Evolutionary conservation across 2,329 filamentous ascomycete genomes (phyloP), one percentile per base, ranked within the genome.

Genomic region (Aspergillus quadricinctus): DNA sequence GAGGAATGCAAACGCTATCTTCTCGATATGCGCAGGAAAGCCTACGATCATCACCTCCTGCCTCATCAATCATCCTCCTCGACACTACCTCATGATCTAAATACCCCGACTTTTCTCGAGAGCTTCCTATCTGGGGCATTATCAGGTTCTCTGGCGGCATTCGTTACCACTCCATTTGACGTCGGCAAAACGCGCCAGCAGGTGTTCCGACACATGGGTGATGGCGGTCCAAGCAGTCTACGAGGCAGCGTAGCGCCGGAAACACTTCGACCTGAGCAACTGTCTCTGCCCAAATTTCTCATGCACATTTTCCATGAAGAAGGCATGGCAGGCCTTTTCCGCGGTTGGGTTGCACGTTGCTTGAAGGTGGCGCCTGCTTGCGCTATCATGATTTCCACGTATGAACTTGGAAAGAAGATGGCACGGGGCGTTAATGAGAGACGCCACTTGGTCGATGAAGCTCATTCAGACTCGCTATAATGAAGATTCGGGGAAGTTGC

Each of bases 371-470:
- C 94, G 1, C 94, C 94, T 1, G 91, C 93, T 0, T 99, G 94
- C 75, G 94, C 94, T 28, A 97, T 99, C 71, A 99, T 99, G 94
- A 97, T 99, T 70, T 95, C 90, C 71, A 96, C 88, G 70, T 99
- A 97, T 73, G 94, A 99, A 74, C 84, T 97, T 40, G 92, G 94
- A 51, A 99, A 99, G 81, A 88, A 89, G 72, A 87, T 89, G 71
- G 95, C 95, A 35, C 81, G 85, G 53, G 82, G 83, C 10, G 84
- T 90, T 50, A 97, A 97, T 63, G 81, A 86, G 64, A 78, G 77
- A 63, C 76, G 75, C 53, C 71, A 72, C 31, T 56, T 59, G 21
- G 62, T 63, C 21, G 53, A 53, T 14, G 63, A 64, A 57, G 28
- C 50, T 1, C 50, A 59, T 46, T 64, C 54, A 35, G 62, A 66